These are phyloP conservation scores for Termitomyces sp. DNA, from an alignment of 1,284 basidiomycete genomes.

Conservation along the genomic window DNA sequence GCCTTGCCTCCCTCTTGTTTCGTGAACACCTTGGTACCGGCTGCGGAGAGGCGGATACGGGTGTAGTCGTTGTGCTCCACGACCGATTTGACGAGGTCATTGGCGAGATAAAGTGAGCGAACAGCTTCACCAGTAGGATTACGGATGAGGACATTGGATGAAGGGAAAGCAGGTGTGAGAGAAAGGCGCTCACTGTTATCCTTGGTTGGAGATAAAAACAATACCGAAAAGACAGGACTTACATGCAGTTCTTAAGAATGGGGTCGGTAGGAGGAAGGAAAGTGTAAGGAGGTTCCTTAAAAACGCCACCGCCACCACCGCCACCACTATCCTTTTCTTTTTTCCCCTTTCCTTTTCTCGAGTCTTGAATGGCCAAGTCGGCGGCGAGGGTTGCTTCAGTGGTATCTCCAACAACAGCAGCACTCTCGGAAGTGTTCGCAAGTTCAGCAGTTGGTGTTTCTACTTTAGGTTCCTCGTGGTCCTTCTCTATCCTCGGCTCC, in stretches of 20 bases:
- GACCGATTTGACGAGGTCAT: slow-evolving; percentile 77
- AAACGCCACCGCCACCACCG: slow-evolving; percentile 42
- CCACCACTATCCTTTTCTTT: slow-evolving; percentile 15
- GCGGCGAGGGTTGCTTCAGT: background rate
- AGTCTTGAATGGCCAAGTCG: background rate
- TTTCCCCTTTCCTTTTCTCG: slow-evolving; percentile 13
- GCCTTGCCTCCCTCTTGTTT: slow-evolving; percentile 59
- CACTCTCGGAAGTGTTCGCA: slow-evolving; percentile 1
- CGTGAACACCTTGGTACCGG: slow-evolving; percentile 83
- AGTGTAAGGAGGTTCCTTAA: slow-evolving; percentile 90
- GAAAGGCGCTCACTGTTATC: slow-evolving; percentile 64
- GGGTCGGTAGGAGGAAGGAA: slow-evolving; percentile 72
- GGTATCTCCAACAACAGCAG: background rate
- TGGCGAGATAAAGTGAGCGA: slow-evolving; percentile 88
- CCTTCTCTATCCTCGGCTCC: slow-evolving; percentile 21
- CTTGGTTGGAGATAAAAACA: background rate
- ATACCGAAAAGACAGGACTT: slow-evolving; percentile 22
- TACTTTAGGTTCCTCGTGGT: slow-evolving; percentile 8
- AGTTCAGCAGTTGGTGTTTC: background rate
- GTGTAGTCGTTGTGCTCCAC: slow-evolving; percentile 82
- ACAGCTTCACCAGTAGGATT: slow-evolving; percentile 78
- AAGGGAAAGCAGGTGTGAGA: slow-evolving; percentile 72
- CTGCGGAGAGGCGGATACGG: slow-evolving; percentile 82
- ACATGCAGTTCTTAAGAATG: slow-evolving; percentile 69
- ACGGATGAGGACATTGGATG: slow-evolving; percentile 78